Evolutionary conservation across 257 asterid species (phyloP).

Genomic region (Pogostemon cablin): DNA sequence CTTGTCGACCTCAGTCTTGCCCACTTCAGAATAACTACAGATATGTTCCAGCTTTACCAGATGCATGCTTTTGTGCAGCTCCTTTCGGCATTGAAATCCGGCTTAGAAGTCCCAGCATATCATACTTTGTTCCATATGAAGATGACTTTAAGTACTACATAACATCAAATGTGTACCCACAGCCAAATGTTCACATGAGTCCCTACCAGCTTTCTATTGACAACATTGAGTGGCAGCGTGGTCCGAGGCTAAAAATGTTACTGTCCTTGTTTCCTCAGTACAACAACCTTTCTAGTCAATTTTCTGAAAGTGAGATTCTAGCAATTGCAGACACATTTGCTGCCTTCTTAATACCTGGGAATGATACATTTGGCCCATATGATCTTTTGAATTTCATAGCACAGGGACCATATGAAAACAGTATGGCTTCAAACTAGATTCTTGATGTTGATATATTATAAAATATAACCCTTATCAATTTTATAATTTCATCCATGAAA

Average conservation of each 20-base stretch:
- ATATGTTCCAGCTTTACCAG: constrained; percentile 45
- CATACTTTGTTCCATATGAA: constrained; percentile 41
- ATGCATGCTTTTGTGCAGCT: constrained; percentile 51
- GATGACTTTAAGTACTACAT: constrained; percentile 33
- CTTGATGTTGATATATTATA: not conserved
- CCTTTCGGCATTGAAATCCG: constrained; percentile 57
- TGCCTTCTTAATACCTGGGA: constrained; percentile 40
- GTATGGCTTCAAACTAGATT: constrained; percentile 36
- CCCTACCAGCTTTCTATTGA: constrained; percentile 40
- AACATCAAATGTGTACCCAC: constrained; percentile 23
- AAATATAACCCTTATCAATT: not conserved
- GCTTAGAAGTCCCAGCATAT: constrained; percentile 60
- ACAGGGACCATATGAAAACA: constrained; percentile 37
- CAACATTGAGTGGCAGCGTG: constrained; percentile 51
- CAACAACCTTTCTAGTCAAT: constrained; percentile 32
- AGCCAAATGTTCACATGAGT: constrained; percentile 29
- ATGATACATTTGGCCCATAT: constrained; percentile 54
- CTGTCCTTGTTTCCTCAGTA: constrained; percentile 45
- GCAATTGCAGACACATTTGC: constrained; percentile 48
- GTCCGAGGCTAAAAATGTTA: constrained; percentile 56
- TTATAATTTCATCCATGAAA: not conserved
- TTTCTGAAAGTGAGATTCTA: constrained; percentile 38
- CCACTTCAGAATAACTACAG: constrained; percentile 21
- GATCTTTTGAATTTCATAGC: constrained; percentile 60
- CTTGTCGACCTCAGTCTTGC: constrained; percentile 44